Conservation (phyloP, 257 asterid genomes). For the Primulina huaijiensis region DNA sequence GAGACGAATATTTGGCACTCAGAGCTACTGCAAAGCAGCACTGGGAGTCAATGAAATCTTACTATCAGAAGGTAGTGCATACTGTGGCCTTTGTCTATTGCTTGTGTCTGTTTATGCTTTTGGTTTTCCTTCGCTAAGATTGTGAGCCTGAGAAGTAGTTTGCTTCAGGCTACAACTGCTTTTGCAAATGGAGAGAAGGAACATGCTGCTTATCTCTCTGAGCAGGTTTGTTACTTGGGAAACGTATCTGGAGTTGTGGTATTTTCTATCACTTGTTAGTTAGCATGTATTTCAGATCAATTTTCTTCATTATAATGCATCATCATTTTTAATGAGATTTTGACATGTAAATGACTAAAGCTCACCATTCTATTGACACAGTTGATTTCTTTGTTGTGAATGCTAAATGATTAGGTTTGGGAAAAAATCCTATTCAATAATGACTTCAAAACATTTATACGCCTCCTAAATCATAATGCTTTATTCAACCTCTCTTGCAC, state of each 20-base stretch:
- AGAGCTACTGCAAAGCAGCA: slow-evolving; percentile 71
- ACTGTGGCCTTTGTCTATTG: slow-evolving; percentile 4
- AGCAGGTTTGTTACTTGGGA: slow-evolving; percentile 51
- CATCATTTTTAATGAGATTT: slow-evolving; percentile 5
- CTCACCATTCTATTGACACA: slow-evolving; percentile 3
- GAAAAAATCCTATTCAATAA: neutral
- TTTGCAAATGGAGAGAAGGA: slow-evolving; percentile 65
- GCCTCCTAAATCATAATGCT: neutral
- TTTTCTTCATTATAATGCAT: neutral
- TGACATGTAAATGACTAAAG: neutral
- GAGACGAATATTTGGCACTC: slow-evolving; percentile 71
- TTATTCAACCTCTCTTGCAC: neutral
- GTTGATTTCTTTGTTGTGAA: slow-evolving; percentile 18
- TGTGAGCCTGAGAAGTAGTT: slow-evolving; percentile 28
- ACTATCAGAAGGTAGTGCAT: slow-evolving; percentile 69
- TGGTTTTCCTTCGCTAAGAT: slow-evolving; percentile 12
- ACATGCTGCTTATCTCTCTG: slow-evolving; percentile 81
- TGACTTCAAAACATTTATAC: neutral
- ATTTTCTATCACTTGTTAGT: slow-evolving; percentile 6
- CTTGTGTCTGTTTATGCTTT: slow-evolving; percentile 9
- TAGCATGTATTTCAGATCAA: slow-evolving; percentile 3
- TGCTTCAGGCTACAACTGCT: slow-evolving; percentile 85
- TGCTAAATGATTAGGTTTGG: slow-evolving; percentile 3
- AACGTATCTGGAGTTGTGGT: slow-evolving; percentile 3
- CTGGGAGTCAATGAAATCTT: slow-evolving; percentile 78